Evolutionary conservation across 2,329 filamentous ascomycete species (phyloP), one percentile per base, ranked within the genome.

Genomic region (Pseudomassariella vexata): DNA sequence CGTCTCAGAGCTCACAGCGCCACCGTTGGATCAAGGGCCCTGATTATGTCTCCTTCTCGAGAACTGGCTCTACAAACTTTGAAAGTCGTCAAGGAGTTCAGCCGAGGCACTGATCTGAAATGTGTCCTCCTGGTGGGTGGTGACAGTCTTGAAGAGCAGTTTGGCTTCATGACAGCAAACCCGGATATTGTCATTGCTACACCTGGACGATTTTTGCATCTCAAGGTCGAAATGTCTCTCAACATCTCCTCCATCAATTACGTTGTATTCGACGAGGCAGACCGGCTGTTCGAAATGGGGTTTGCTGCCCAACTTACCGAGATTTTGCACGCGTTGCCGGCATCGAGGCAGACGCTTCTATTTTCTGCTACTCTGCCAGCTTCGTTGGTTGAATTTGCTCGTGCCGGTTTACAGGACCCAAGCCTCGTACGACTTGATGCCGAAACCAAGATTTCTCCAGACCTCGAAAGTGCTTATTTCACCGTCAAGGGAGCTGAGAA

Each of bases 171-270:
- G 86, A 81, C 89, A 1, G 78, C 82, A 20, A 98, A 98, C 55
- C 92, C 94, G 0, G 94, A 98, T 56, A 94, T 98, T 45, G 78
- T 98, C 48, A 96, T 98, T 51, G 92, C 92, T 9, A 96, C 94
- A 0, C 92, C 92, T 0, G 92, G 94, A 57, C 85, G 92, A 47
- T 98, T 98, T 49, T 66, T 98, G 45, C 92, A 98, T 68, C 63
- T 98, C 42, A 94, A 96, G 62, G 90, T 96, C 14, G 92, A 98
- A 55, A 98, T 98, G 94, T 71, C 73, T 8, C 62, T 98, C 32
- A 86, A 95, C 50, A 65, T 98, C n/a, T 87, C 82, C 1, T 94
- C 87, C 4, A 82, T 98, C 39, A 76, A 79, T 46, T 98, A 98
- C 51, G 86, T 95, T 16, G 92, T 98, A 7, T 98, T 98, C 43